Percentiles rank a stretch among this genome's conserved stretches.
These are phyloP conservation scores for Neoascochyta sp. DNA, from an alignment of 2,329 filamentous ascomycete species.

Conservation along the genomic window DNA sequence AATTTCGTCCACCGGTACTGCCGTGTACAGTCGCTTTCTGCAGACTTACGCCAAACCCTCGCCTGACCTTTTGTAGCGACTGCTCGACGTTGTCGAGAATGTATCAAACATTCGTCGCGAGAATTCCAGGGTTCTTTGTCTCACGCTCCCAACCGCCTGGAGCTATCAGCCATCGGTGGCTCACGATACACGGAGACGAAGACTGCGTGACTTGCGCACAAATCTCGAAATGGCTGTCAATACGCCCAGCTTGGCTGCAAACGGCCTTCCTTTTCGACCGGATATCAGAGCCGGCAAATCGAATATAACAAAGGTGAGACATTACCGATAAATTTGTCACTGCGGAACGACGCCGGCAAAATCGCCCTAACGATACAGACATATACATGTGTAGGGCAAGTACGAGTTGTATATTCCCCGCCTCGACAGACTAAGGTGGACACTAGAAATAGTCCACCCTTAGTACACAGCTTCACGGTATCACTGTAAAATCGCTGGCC, in stretches of 20 bases:
- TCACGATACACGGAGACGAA: slow-evolving; percentile 1
- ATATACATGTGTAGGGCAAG: too few species aligned
- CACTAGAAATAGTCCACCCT: too few species aligned
- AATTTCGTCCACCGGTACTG: slow-evolving; percentile 10
- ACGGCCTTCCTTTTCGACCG: slow-evolving; percentile 15
- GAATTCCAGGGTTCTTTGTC: slow-evolving; percentile 15
- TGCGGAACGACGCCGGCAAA: too few species aligned
- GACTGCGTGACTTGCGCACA: slow-evolving; percentile 31
- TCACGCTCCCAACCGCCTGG: slow-evolving; percentile 24
- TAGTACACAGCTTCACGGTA: too few species aligned
- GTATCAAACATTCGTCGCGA: slow-evolving; percentile 22
- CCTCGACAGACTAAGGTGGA: too few species aligned
- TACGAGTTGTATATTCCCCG: too few species aligned
- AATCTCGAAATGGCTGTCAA: slow-evolving; percentile 22
- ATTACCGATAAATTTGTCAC: too few species aligned
- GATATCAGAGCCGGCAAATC: slow-evolving; percentile 23
- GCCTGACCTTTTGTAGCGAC: slow-evolving; percentile 50
- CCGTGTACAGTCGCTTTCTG: slow-evolving; percentile 19
- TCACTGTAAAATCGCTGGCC: too few species aligned
- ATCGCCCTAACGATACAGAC: too few species aligned
- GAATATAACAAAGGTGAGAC: too few species aligned
- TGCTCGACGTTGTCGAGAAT: slow-evolving; percentile 55
- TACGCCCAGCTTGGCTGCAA: slow-evolving; percentile 26
- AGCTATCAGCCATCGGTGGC: neutral
- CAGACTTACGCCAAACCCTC: slow-evolving; percentile 52